These are phyloP conservation scores for Globisporangium irregulare DNA, from an alignment of 352 stramenopile genomes.

Conservation along the genomic window DNA sequence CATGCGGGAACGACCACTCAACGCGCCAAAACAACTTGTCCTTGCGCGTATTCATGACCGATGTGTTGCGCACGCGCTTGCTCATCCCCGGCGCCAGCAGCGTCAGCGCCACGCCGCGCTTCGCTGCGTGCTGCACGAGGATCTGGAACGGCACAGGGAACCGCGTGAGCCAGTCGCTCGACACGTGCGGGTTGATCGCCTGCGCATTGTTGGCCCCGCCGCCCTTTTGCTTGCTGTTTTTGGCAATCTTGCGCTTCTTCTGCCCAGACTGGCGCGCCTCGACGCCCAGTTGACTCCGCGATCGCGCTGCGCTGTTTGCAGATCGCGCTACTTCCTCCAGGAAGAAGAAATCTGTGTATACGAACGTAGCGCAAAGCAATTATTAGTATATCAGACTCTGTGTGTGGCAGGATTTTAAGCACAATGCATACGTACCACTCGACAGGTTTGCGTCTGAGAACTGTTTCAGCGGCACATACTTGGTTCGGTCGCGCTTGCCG, in stretches of 20 bases:
- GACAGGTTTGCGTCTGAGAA: constrained; percentile 79
- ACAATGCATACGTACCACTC: constrained; percentile 35
- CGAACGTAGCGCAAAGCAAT: neutral
- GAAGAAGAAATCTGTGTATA: constrained; percentile 67
- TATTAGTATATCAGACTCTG: neutral
- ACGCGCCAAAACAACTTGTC: constrained; percentile 68
- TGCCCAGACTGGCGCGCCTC: constrained; percentile 26
- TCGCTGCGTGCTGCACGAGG: constrained; percentile 63
- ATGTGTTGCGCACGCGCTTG: constrained; percentile 73
- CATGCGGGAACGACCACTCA: constrained; percentile 70
- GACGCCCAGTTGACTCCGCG: constrained; percentile 38
- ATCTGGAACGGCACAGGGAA: constrained; percentile 71
- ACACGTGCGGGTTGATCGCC: constrained; percentile 56
- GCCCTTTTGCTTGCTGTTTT: constrained; percentile 1
- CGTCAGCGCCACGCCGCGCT: constrained; percentile 65
- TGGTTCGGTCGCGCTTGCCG: constrained; percentile 81
- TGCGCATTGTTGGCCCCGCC: neutral
- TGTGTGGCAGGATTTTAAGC: neutral
- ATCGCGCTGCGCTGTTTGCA: constrained; percentile 40
- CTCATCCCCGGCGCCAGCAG: constrained; percentile 80
- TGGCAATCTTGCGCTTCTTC: constrained; percentile 28
- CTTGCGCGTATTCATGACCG: constrained; percentile 67
- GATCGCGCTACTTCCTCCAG: constrained; percentile 67
- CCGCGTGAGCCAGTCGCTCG: constrained; percentile 64
- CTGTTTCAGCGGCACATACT: constrained; percentile 66